Evolutionary conservation across 306 rosid genomes (phyloP).

Genomic region (Datisca glomerata): DNA sequence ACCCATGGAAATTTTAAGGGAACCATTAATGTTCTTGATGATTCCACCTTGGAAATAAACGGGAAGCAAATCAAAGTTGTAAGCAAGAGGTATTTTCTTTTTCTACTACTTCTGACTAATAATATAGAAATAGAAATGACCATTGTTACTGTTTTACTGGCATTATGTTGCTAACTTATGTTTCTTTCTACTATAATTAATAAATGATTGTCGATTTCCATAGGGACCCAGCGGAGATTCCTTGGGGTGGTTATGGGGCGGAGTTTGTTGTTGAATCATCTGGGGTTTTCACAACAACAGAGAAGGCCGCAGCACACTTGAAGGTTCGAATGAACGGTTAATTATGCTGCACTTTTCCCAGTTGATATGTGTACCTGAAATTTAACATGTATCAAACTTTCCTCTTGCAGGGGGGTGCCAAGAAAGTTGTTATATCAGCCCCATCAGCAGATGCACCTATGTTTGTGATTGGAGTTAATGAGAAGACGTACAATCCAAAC

Average conservation of each 20-base stretch:
- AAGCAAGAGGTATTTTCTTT: slow-evolving; percentile 45
- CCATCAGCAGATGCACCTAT: slow-evolving; percentile 99
- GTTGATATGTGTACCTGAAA: background rate
- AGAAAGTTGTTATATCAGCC: slow-evolving; percentile 92
- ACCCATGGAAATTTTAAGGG: slow-evolving; percentile 84
- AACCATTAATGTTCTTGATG: slow-evolving; percentile 50
- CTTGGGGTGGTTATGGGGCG: slow-evolving; percentile 82
- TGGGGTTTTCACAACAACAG: slow-evolving; percentile 74
- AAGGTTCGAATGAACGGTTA: slow-evolving; percentile 32
- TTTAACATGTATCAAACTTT: background rate
- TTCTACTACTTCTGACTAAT: background rate
- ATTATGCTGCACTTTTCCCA: slow-evolving; percentile 2
- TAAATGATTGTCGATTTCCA: no score
- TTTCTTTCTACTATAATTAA: no score
- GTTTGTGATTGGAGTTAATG: slow-evolving; percentile 96
- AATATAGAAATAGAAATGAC: background rate
- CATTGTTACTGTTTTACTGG: background rate
- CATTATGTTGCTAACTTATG: slow-evolving; percentile 4
- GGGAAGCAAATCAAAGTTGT: slow-evolving; percentile 70
- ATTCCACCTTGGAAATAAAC: slow-evolving; percentile 70
- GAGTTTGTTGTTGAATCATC: slow-evolving; percentile 91
- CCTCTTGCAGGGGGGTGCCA: slow-evolving; percentile 70
- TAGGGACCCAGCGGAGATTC: slow-evolving; percentile 86
- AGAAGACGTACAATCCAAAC: slow-evolving; percentile 53
- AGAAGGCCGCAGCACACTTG: slow-evolving; percentile 69